Percentiles rank a stretch among this genome's conserved stretches.
Conservation (phyloP, 1,284 basidiomycete genomes). For the Puccinia sorghi region DNA sequence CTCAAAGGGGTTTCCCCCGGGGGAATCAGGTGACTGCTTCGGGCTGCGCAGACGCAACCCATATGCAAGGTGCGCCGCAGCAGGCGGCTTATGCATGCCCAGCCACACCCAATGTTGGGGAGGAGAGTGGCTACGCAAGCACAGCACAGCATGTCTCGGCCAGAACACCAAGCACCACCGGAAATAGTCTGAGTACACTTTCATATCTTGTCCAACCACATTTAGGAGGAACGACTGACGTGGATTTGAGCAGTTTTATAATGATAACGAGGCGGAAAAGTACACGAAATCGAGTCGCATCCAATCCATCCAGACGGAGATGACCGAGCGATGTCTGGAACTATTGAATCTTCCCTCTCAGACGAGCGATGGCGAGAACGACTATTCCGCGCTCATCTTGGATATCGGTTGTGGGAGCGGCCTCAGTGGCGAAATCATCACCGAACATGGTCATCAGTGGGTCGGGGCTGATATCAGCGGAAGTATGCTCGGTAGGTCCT, state of each 20-base stretch:
- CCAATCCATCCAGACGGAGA: slow-evolving; percentile 94
- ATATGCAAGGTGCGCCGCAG: slow-evolving; percentile 7
- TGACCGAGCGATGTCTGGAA: slow-evolving; percentile 95
- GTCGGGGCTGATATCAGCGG: slow-evolving; percentile 92
- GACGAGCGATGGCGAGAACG: background rate
- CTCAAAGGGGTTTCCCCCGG: background rate
- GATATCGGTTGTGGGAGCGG: slow-evolving; percentile 99
- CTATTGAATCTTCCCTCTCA: slow-evolving; percentile 74
- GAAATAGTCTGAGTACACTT: slow-evolving; percentile 70
- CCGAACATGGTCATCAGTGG: slow-evolving; percentile 92
- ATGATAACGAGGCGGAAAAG: slow-evolving; percentile 89
- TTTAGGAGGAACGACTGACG: background rate
- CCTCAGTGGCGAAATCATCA: slow-evolving; percentile 92
- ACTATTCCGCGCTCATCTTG: slow-evolving; percentile 68
- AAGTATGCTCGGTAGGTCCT: slow-evolving; percentile 82
- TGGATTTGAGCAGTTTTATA: slow-evolving; percentile 75
- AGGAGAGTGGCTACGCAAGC: no score
- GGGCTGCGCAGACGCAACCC: no score
- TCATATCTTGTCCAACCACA: background rate
- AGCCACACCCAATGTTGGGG: background rate
- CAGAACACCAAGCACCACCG: slow-evolving; percentile 91
- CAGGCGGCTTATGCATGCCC: slow-evolving; percentile 4
- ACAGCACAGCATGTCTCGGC: slow-evolving; percentile 74
- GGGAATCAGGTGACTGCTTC: background rate
- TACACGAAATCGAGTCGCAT: slow-evolving; percentile 95